A percentile compares a stretch with the other conserved stretches of the same genome.
Evolutionary conservation across 2,329 filamentous ascomycete genomes (phyloP).

Genomic region (Alternaria solani): DNA sequence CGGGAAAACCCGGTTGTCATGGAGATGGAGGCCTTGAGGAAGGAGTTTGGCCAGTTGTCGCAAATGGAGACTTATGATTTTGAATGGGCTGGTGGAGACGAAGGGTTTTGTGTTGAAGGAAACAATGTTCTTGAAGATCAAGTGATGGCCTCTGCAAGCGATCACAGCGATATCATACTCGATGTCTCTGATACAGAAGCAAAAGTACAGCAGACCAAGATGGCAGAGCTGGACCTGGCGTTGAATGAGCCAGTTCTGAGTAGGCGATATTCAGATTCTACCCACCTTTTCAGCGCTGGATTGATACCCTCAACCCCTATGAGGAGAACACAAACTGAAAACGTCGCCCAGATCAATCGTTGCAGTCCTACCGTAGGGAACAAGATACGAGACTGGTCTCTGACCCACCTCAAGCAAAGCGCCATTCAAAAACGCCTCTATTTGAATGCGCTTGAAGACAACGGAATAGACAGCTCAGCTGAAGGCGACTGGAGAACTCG

Average conservation of each 20-base stretch:
- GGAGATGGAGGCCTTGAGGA: neutral
- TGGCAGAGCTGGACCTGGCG: neutral
- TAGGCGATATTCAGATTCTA: neutral
- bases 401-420: neutral
- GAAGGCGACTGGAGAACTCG: neutral
- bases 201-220: neutral
- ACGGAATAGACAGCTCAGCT: neutral
- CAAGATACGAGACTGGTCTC: conserved; percentile 1
- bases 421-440: neutral
- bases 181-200: neutral
- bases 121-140: neutral
- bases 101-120: neutral
- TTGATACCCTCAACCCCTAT: neutral
- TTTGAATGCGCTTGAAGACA: neutral
- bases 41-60: neutral
- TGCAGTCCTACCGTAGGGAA: neutral
- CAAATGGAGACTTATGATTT: neutral
- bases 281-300: neutral
- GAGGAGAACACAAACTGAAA: neutral
- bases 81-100: neutral
- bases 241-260: too few species aligned
- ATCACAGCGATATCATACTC: neutral
- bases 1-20: neutral
- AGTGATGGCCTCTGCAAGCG: neutral
- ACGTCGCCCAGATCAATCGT: too few species aligned